A percentile compares a stretch with the other conserved stretches of the same genome.
Evolutionary conservation across 305 asterid species (phyloP).

Genomic region (Fraxinus dipetala): DNA sequence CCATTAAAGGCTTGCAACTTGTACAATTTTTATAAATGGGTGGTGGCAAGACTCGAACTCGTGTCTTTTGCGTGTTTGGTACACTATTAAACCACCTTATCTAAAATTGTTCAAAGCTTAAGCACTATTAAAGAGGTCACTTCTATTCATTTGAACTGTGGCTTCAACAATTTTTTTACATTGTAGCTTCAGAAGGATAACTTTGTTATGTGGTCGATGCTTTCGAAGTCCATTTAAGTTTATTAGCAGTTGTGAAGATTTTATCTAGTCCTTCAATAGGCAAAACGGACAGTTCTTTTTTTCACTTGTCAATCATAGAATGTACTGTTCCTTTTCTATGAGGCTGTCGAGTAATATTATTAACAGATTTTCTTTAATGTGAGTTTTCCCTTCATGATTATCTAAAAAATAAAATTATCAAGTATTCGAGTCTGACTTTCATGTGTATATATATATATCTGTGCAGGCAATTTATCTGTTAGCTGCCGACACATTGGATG

Average conservation of each 20-base stretch:
- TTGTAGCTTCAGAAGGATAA: neutral
- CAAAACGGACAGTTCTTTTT: neutral
- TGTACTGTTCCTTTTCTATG: neutral
- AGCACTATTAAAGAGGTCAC: neutral
- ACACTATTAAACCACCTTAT: neutral
- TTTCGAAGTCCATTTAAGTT: neutral
- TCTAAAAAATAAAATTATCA: neutral
- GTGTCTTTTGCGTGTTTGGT: neutral
- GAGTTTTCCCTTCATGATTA: neutral
- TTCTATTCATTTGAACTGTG: neutral
- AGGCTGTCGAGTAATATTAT: neutral
- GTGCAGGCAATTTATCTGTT: constrained; percentile 86
- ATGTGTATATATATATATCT: neutral
- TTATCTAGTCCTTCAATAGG: neutral
- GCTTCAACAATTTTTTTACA: constrained; percentile 3
- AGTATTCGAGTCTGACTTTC: neutral
- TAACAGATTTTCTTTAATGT: neutral
- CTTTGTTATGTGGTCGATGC: neutral
- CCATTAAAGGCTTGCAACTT: neutral
- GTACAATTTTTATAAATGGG: neutral
- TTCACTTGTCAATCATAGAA: neutral
- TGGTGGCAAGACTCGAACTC: neutral
- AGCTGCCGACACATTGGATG: constrained; percentile 76
- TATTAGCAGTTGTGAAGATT: neutral
- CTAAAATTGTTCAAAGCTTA: neutral